Base-by-base conservation (phyloP, 805 yeast species). In the Zygoascus biomembranicola region DNA sequence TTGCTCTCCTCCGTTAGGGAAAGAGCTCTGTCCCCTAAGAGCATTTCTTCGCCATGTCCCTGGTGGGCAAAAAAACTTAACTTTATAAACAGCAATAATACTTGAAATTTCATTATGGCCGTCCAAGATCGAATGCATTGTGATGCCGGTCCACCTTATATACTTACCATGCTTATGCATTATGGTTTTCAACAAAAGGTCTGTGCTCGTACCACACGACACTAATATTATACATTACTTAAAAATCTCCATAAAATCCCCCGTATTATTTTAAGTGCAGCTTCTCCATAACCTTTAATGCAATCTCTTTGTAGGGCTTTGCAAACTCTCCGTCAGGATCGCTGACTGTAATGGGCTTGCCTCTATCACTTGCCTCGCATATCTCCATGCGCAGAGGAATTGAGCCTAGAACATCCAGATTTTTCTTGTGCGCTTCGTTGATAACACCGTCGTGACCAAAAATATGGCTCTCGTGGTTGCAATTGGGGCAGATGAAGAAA, bases 401-500 rank as follows among this genome's bases (percentile, higher is more conserved):
- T 1, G 81, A 77, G 0, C 86, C 92, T 18, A 88, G 63, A 1
- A 84, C 68, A 1, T 72, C 75, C 18, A 86, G 63, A 0, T 74
- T 73, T 47, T 74, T 71, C 43, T 69, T 67, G 48, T 71, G 62
- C 2, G 82, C 82, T 54, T 76, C 77, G 26, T 64, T 59, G 0
- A 78, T 74, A 0, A 78, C 81, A 1, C 87, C 88, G 28, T 79
- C 83, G 8, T 73, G 63, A 0, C 95, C 95, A 69, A 88, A 88
- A 1, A 88, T 74, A 61, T 85, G 92, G 10, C 85, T 74, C 57
- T 82, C 83, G 59, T 85, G 90, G 49, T 73, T 65, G 63, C 96
- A 88, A 55, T 85, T 81, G 2, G 95, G 88, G 62, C 96, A 88
- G 8, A 79, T 63, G 63, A 75, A 87, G 58, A 77, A 77, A 59